A percentile compares a stretch with the other conserved stretches of the same genome.
These are phyloP conservation scores for Knoxdaviesia proteae DNA, from an alignment of 2,329 filamentous ascomycete species.

Conservation along the genomic window DNA sequence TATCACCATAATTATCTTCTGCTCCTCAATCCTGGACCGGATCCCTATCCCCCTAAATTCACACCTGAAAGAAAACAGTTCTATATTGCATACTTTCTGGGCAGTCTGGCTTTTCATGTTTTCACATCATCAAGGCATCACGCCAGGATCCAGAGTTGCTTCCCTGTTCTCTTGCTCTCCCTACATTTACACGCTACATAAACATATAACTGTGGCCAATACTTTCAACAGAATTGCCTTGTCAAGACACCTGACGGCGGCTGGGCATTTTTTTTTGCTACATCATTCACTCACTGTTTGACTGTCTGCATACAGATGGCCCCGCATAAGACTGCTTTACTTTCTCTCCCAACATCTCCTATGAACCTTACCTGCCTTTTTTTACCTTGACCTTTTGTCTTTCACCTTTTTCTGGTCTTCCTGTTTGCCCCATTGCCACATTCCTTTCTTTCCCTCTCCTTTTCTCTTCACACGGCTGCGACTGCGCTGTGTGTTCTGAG, in stretches of 20 bases:
- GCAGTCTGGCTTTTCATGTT: too few relatives aligned
- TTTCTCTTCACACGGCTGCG: too few relatives aligned
- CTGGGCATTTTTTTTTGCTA: neutral
- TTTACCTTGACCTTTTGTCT: neutral
- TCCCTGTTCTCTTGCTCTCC: neutral
- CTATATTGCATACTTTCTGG: too few relatives aligned
- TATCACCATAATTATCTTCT: too few relatives aligned
- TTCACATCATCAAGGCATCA: too few relatives aligned
- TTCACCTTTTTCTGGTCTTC: neutral
- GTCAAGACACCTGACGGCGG: neutral
- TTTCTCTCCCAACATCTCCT: neutral
- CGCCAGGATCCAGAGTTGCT: neutral
- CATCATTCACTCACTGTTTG: too few relatives aligned
- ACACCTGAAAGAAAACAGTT: too few relatives aligned
- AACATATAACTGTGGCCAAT: neutral
- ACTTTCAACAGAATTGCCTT: too few relatives aligned
- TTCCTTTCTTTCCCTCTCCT: neutral
- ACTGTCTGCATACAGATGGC: too few relatives aligned
- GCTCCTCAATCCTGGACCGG: too few relatives aligned
- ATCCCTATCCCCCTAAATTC: too few relatives aligned
- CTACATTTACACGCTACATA: neutral
- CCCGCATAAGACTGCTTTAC: neutral
- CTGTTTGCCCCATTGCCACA: neutral
- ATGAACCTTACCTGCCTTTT: neutral
- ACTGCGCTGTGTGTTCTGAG: neutral